Evolutionary conservation across 2,329 filamentous ascomycete genomes (phyloP).

Genomic region (Fusarium nisikadoi): DNA sequence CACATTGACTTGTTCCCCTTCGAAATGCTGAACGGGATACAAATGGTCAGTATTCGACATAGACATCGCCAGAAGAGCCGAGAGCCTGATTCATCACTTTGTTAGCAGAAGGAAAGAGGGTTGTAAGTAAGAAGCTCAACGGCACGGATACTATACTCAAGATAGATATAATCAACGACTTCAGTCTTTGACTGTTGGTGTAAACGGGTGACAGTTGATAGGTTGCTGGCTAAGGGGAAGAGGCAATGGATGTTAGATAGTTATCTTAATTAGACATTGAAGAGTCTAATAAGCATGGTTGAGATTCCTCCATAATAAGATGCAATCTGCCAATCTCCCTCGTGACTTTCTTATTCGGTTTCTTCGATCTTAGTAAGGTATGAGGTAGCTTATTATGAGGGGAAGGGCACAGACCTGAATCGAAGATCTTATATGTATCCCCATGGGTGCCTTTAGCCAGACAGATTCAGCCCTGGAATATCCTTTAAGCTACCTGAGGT

Average conservation of each 20-base stretch:
- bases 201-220: slow-evolving; percentile 6
- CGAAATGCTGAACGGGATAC: background rate
- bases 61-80: background rate
- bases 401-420: slow-evolving; percentile 4
- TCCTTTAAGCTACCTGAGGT: background rate
- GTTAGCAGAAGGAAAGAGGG: background rate
- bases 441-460: background rate
- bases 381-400: background rate
- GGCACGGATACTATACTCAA: background rate
- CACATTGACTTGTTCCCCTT: slow-evolving; percentile 4
- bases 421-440: background rate
- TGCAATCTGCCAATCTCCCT: slow-evolving; percentile 10
- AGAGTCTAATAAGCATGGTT: background rate
- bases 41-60: background rate
- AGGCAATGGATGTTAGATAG: background rate
- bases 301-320: background rate
- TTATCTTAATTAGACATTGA: slow-evolving; percentile 11
- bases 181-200: background rate
- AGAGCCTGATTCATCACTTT: background rate
- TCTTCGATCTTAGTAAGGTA: background rate
- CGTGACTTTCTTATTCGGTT: background rate
- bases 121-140: background rate
- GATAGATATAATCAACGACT: background rate
- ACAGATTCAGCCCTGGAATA: background rate
- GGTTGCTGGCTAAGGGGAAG: background rate